Percentiles rank a stretch among this genome's conserved stretches.
Evolutionary conservation across 2,329 filamentous ascomycete genomes (phyloP).

Genomic region (Ilyonectria robusta): DNA sequence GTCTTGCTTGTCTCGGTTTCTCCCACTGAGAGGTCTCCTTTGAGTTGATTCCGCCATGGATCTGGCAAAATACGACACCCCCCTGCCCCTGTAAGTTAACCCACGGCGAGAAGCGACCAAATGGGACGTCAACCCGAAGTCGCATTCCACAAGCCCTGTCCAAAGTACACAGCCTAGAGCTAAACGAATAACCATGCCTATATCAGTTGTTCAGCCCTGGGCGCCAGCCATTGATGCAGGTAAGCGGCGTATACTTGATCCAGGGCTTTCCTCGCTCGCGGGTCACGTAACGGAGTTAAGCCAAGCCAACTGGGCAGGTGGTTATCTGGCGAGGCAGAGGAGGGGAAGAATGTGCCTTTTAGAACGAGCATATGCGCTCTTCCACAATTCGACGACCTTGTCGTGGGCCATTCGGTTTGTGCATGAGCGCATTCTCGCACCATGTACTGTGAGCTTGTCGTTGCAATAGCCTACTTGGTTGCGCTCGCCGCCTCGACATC

Average conservation of each 20-base stretch:
- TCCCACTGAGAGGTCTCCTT: not conserved
- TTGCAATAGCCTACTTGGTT: not conserved
- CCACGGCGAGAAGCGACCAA: not conserved
- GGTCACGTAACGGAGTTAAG: not conserved
- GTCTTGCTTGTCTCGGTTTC: not conserved
- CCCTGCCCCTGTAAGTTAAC: not conserved
- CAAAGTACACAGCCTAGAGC: not conserved
- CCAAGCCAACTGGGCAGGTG: constrained; percentile 17
- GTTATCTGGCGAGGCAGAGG: not conserved
- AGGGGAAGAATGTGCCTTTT: not conserved
- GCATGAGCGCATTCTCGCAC: not conserved
- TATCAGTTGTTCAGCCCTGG: not conserved
- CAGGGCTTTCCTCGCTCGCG: constrained; percentile 2
- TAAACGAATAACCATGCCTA: not conserved
- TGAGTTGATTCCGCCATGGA: not conserved
- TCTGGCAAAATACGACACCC: not conserved
- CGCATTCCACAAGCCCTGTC: not conserved
- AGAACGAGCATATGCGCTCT: not conserved
- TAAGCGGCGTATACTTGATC: constrained; percentile 11
- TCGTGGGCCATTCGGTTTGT: not conserved
- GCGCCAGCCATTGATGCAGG: not conserved
- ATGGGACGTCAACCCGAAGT: not conserved
- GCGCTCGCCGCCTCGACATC: not conserved
- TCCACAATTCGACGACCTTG: not conserved
- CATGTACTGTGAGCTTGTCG: not conserved